Conservation (phyloP, 106 monocot genomes). For the Xerophyta viscosa region DNA sequence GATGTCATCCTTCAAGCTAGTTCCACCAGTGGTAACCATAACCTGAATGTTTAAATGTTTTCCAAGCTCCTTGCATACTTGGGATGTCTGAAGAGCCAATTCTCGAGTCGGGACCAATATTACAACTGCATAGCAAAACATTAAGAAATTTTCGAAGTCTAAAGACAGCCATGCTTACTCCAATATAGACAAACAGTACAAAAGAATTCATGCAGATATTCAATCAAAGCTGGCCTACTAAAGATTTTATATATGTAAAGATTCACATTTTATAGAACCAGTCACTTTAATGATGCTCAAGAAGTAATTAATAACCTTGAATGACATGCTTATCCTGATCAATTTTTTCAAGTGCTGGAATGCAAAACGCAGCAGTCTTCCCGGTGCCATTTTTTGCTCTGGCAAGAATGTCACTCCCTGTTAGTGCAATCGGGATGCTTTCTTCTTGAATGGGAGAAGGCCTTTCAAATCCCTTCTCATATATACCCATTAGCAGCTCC, state of each 20-base stretch:
- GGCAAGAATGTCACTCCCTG: slow-evolving; percentile 55
- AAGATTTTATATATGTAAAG: too few species aligned
- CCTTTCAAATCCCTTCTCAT: slow-evolving; percentile 59
- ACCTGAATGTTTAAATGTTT: slow-evolving; percentile 53
- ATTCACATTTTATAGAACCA: too few species aligned
- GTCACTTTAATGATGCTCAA: too few species aligned
- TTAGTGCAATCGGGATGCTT: slow-evolving; percentile 56
- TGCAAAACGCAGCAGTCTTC: slow-evolving; percentile 52
- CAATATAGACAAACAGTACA: not conserved
- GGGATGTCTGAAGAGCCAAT: slow-evolving; percentile 44
- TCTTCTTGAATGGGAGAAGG: slow-evolving; percentile 69
- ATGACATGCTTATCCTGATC: slow-evolving; percentile 47
- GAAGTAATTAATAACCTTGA: slow-evolving; percentile 25
- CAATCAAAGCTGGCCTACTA: too few species aligned
- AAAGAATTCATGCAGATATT: too few species aligned
- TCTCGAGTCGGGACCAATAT: slow-evolving; percentile 39
- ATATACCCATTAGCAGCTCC: slow-evolving; percentile 52
- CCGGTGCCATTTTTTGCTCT: slow-evolving; percentile 60
- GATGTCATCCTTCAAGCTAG: slow-evolving; percentile 57
- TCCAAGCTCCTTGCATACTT: slow-evolving; percentile 54
- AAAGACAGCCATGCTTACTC: too few species aligned
- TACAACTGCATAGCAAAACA: slow-evolving; percentile 19
- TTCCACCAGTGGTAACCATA: slow-evolving; percentile 54
- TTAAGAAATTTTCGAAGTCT: too few species aligned
- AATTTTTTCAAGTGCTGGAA: slow-evolving; percentile 55